Evolutionary conservation across 768 basidiomycete species (phyloP), one percentile per base, ranked within the genome.

Genomic region (Aureoboletus auriporus): DNA sequence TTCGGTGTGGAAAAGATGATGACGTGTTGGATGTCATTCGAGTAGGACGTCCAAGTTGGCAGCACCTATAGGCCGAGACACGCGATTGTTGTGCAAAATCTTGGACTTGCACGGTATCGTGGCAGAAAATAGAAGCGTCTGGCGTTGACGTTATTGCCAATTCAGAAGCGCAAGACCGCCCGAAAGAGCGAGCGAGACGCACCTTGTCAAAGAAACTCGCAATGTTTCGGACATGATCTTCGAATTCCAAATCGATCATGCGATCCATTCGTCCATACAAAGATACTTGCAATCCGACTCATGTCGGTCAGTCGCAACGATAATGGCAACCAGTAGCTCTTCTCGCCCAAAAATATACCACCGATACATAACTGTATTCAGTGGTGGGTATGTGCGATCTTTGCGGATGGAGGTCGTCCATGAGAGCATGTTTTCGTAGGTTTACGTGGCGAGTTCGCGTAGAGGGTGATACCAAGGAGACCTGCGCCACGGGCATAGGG

Each of bases 1-100:
- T 98, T 99, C 0, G 96, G 96, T 95, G 98, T 98, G 28, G 89
- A 85, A 67, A 94, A 99, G 54, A 97, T 98, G 69, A 99, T 97
- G 63, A 98, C 94, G 65, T 97, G 96, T 59, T 97, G 93, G 50
- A 99, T 95, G 62, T 98, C 96, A 66, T 89, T 93, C n/a, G n/a
- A n/a, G n/a, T 27, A 98, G 76, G 3, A 99, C 93, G 62, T 98
- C 95, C 66, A 99, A 69, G 67, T 94, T 95, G 37, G 96, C 96
- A 17, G 96, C 96, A 60, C 96, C 96, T 7, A 98, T 78, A 1
- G 96, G 96, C 58, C 84, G 83, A n/a, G 55, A 97, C 89, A n/a
- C 98, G 77, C 0, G 95, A 95, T 63, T 93, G 89, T 54, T 92
- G 89, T 3, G 96, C 96, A 66, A 99, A 99, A 60, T 99, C 96